Evolutionary conservation across 371 early-diverging fungal genomes (phyloP), one percentile per base, ranked within the genome.

Genomic region (Parasitella parasitica): DNA sequence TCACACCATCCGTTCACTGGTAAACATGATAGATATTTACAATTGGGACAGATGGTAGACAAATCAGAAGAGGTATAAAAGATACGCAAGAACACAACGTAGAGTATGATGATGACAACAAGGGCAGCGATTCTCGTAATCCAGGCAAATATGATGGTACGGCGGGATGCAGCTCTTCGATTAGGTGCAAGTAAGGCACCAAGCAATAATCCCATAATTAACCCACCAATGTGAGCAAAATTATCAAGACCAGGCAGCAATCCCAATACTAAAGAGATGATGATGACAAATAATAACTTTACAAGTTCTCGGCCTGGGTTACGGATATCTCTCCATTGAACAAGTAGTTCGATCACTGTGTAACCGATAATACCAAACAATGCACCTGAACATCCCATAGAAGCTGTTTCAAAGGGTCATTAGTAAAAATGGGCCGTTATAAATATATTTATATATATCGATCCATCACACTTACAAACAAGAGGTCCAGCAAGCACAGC

Each of bases 311-410:
- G 70, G 58, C 74, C 67, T 18, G 92, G 94, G 8, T 77, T 64
- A n/a, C 65, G 54, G 26, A 89, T 73, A 6, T 86, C 51, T 6
- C 63, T 70, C 92, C 93, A 93, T 74, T 89, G 84, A 55, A 86
- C 82, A 39, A 91, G 9, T 3, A 91, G 73, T 51, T 94, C 91
- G 41, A 92, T 67, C 2, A 93, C 65, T 20, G 90, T 74, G 53
- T 85, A 85, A 2, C 89, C 91, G 56, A 92, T 73, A 30, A 94
- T 59, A 12, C 80, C 94, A 72, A 89, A 91, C 5, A 92, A 61
- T 4, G 91, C 81, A 8, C 94, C 93, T 18, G 91, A 91, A 46
- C 86, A 84, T 1, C 94, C 94, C 66, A 92, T 88, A 1, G 88
- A 86, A 13, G 85, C 81, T 76, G 61, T 18, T 24, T 34, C 15